These are phyloP conservation scores for Pleurotus ostreatus DNA, from an alignment of 768 basidiomycete species.

Conservation along the genomic window DNA sequence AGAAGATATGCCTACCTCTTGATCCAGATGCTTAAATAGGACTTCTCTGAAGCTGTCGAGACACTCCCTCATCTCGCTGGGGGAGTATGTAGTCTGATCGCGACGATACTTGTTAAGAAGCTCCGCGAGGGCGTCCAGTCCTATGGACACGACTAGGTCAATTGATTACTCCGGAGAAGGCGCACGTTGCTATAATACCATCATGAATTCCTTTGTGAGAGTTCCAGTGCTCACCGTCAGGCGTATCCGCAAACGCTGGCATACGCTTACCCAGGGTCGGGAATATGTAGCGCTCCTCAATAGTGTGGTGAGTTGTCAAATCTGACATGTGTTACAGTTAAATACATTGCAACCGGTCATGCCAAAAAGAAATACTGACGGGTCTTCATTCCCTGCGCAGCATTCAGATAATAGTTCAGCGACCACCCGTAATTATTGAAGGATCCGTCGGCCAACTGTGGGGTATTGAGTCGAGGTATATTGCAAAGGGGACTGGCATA, in stretches of 20 bases:
- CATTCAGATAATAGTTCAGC: constrained; percentile 36
- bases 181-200: constrained; percentile 22
- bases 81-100: constrained; percentile 44
- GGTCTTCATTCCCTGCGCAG: constrained; percentile 31
- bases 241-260: constrained; percentile 38
- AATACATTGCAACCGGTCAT: background rate
- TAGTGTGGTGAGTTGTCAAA: constrained; percentile 51
- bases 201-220: constrained; percentile 54
- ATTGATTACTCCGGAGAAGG: too few relatives aligned
- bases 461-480: background rate
- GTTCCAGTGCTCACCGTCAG: constrained; percentile 39
- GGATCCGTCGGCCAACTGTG: constrained; percentile 49
- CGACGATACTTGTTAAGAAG: constrained; percentile 38
- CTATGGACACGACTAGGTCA: constrained; percentile 11
- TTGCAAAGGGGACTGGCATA: constrained; percentile 11
- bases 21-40: constrained; percentile 49
- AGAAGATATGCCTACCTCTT: constrained; percentile 35
- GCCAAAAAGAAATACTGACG: constrained; percentile 24
- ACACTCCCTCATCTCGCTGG: constrained; percentile 43
- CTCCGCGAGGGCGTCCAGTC: constrained; percentile 37
- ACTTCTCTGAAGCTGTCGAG: constrained; percentile 46
- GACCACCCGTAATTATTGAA: constrained; percentile 41
- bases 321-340: constrained; percentile 26
- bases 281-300: constrained; percentile 51
- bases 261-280: constrained; percentile 46